Evolutionary conservation across 202 grass and related monocot species (phyloP), one percentile per base, ranked within the genome.

Genomic region (Schoenoplectus triqueter): DNA sequence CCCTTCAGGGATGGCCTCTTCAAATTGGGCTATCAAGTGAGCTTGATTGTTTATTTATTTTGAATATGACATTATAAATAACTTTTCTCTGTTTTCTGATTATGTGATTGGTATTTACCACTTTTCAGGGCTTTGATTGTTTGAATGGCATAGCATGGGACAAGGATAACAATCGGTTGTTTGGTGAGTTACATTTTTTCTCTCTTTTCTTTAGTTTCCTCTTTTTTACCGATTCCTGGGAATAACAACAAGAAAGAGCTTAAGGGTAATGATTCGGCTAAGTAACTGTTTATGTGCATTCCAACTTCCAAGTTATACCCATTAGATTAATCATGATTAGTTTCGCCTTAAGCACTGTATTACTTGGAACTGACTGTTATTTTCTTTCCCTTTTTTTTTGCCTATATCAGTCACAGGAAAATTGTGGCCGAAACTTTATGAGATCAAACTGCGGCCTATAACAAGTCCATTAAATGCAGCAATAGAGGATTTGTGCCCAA

Each of bases 71-170:
- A 42, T 72, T n/a, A 6, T 71, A 70, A 65, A 59, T 50, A 77
- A 49, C 1, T 63, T 4, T 80, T 13, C 3, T 15, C 44, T 68
- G 15, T 82, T 62, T 10, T 11, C 0, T 85, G 64, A 69, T 66
- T 80, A 69, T 81, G 78, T 57, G 50, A 31, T 90, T 64, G 51
- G 46, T n/a, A 2, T 22, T 47, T 62, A 66, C 79, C 88, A 10
- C 86, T 61, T 57, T 81, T 13, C 88, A 97, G 95, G 78, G 6
- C 22, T 89, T 98, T 19, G 95, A 98, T 82, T 88, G 91, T 82
- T 62, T 98, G 75, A 97, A 98, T 19, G 95, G 92, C 60, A 98
- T 98, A 92, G 95, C 95, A 81, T 95, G 92, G 95, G 95, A 98
- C 57, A 82, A 90, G 77, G 85, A 85, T 87, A 90, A 86, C 0